phyloP scores from a whole-genome alignment of 2,329 filamentous ascomycete species.

The Sarocladium brachiariae region DNA sequence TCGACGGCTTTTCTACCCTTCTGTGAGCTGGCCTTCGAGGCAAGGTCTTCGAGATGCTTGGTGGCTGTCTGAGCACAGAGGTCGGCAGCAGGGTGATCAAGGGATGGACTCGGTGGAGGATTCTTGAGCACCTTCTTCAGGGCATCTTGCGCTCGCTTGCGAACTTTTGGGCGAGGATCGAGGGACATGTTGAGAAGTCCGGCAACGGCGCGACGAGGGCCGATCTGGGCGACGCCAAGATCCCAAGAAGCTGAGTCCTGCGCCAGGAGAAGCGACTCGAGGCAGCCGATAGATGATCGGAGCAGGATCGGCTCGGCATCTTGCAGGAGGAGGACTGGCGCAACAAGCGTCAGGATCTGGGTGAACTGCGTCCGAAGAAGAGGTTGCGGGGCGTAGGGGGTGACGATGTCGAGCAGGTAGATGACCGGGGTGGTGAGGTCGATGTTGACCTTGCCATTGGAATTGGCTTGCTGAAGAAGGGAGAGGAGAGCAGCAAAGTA shows the following conservation, averaged over 20 bases:
- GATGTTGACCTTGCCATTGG: constrained; percentile 64
- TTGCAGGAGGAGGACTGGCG: constrained; percentile 70
- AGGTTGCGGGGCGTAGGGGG: constrained; percentile 73
- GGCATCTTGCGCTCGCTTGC: constrained; percentile 88
- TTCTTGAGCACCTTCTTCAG: constrained; percentile 74
- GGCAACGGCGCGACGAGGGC: constrained; percentile 79
- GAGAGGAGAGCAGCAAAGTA: constrained; percentile 96
- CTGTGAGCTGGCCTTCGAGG: constrained; percentile 52
- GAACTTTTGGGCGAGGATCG: constrained; percentile 85
- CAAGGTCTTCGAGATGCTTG: constrained; percentile 69
- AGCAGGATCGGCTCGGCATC: constrained; percentile 84
- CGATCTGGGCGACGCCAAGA: constrained; percentile 72
- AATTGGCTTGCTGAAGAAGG: constrained; percentile 71
- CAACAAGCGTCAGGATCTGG: constrained; percentile 81
- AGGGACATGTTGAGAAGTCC: constrained; percentile 79
- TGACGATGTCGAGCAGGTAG: constrained; percentile 91
- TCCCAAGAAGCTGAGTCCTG: constrained; percentile 89
- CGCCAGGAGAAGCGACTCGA: constrained; percentile 84
- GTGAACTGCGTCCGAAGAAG: constrained; percentile 92
- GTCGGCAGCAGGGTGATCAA: constrained; percentile 91
- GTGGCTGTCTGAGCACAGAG: constrained; percentile 93
- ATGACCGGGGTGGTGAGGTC: constrained; percentile 81
- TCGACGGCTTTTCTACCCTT: constrained; percentile 57
- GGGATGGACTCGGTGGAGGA: constrained; percentile 81
- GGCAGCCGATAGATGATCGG: constrained; percentile 80